These are phyloP conservation scores for Plectranthus barbatus DNA, from an alignment of 257 asterid genomes.

Conservation along the genomic window DNA sequence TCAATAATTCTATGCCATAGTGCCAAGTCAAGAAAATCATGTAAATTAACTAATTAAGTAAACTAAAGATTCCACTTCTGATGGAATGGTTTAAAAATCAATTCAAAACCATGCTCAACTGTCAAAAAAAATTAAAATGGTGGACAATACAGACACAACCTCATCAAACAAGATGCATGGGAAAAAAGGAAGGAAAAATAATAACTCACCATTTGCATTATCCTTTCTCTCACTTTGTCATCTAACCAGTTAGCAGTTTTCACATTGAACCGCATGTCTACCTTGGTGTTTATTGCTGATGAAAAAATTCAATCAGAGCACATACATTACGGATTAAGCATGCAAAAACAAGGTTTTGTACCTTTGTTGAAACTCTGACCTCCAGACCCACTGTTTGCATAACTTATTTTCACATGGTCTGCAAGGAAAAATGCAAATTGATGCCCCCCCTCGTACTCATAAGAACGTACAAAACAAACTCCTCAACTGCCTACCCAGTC, in stretches of 20 bases:
- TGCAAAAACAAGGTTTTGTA: slow-evolving; percentile 14
- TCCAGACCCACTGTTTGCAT: slow-evolving; percentile 80
- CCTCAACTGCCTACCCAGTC: not conserved
- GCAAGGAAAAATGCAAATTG: slow-evolving; percentile 15
- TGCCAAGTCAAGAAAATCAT: not conserved
- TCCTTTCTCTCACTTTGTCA: slow-evolving; percentile 74
- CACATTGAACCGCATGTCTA: slow-evolving; percentile 95
- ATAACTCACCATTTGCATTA: slow-evolving; percentile 70
- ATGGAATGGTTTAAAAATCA: not conserved
- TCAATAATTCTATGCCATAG: not conserved
- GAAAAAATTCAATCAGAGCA: slow-evolving; percentile 3
- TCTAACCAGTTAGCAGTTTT: slow-evolving; percentile 66
- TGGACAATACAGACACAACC: not conserved
- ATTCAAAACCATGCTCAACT: not conserved
- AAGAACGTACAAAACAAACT: not conserved
- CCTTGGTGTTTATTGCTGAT: slow-evolving; percentile 71
- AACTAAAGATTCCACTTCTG: not conserved
- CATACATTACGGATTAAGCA: not conserved
- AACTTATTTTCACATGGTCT: slow-evolving; percentile 79
- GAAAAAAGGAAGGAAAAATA: not conserved
- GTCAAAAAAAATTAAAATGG: not conserved
- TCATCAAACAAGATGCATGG: not conserved
- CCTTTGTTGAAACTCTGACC: slow-evolving; percentile 91
- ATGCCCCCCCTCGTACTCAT: not conserved
- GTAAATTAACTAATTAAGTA: not conserved